A percentile compares a stretch with the other conserved stretches of the same genome.
These are phyloP conservation scores for Neurospora africana DNA, from an alignment of 495 filamentous ascomycete genomes.

Conservation along the genomic window DNA sequence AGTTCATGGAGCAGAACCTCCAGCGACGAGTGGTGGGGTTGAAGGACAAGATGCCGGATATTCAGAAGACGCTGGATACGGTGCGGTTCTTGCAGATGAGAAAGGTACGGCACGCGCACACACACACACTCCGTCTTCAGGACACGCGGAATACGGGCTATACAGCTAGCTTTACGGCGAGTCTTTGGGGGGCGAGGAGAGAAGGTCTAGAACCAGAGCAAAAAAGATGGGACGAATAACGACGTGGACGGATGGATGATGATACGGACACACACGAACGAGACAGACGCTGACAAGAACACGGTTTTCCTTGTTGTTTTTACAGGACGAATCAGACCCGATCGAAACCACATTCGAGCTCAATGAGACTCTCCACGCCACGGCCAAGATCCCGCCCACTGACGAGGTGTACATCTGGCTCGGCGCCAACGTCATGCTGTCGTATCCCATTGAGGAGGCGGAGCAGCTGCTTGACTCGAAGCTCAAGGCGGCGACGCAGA, in stretches of 20 bases:
- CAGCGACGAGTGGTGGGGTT: constrained; percentile 71
- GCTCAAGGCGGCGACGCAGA: constrained; percentile 65
- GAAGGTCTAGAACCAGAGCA: neutral
- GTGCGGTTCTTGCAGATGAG: constrained; percentile 69
- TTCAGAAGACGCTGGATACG: constrained; percentile 93
- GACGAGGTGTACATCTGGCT: constrained; percentile 97
- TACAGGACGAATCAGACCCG: constrained; percentile 42
- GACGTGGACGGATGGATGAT: neutral
- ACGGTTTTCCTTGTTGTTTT: neutral
- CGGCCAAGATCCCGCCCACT: constrained; percentile 66
- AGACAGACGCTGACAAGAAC: neutral
- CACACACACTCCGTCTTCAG: neutral
- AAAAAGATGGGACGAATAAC: neutral
- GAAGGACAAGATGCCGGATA: constrained; percentile 93
- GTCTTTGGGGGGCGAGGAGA: neutral
- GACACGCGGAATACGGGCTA: neutral
- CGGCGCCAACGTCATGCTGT: constrained; percentile 94
- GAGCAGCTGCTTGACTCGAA: constrained; percentile 69
- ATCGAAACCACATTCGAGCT: constrained; percentile 91
- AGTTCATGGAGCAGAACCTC: constrained; percentile 97
- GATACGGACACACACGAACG: neutral
- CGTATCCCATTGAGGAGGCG: constrained; percentile 85
- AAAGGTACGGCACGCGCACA: constrained; percentile 33
- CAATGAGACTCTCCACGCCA: constrained; percentile 91
- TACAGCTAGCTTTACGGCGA: neutral